Conservation (phyloP, 2,329 filamentous ascomycete genomes). For the Macroventuria anomochaeta region DNA sequence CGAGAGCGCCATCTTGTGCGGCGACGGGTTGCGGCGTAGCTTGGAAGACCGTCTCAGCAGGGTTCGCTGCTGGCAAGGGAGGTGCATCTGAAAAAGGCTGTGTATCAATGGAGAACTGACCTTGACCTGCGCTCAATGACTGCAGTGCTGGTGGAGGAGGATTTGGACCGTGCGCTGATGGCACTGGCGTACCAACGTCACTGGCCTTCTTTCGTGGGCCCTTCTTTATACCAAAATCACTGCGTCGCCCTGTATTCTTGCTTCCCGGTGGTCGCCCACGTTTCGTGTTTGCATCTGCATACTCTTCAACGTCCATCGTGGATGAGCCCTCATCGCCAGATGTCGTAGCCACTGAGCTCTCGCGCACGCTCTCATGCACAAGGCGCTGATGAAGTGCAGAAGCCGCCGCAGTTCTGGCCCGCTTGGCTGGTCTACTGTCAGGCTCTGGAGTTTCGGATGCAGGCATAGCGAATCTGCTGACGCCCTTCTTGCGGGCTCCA, state of each 20-base stretch:
- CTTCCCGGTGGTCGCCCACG: slow-evolving; percentile 53
- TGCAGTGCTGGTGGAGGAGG: slow-evolving; percentile 39
- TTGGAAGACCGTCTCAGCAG: slow-evolving; percentile 45
- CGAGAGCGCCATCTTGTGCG: slow-evolving; percentile 27
- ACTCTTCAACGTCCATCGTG: slow-evolving; percentile 39
- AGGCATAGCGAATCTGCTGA: slow-evolving; percentile 40
- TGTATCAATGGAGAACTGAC: slow-evolving; percentile 46
- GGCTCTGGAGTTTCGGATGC: slow-evolving; percentile 47
- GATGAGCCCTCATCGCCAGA: slow-evolving; percentile 47
- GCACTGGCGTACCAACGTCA: slow-evolving; percentile 29
- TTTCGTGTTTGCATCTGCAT: slow-evolving; percentile 32
- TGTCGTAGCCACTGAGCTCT: slow-evolving; percentile 48
- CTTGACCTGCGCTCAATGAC: slow-evolving; percentile 48
- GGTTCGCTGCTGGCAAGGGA: slow-evolving; percentile 33
- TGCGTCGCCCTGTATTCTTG: slow-evolving; percentile 55
- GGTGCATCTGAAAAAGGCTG: slow-evolving; percentile 29
- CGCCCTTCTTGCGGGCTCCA: slow-evolving; percentile 48
- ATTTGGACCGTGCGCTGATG: slow-evolving; percentile 32
- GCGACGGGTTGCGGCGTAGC: slow-evolving; percentile 40
- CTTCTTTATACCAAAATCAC: slow-evolving; percentile 58
- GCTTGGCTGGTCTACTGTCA: slow-evolving; percentile 41
- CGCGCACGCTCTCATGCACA: slow-evolving; percentile 54
- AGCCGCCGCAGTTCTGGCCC: slow-evolving; percentile 33
- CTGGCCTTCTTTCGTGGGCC: slow-evolving; percentile 52
- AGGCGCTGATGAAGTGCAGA: slow-evolving; percentile 49